Percentiles rank a stretch among this genome's conserved stretches.
Evolutionary conservation across 2,329 filamentous ascomycete genomes (phyloP).

Genomic region (Claviceps purpurea): DNA sequence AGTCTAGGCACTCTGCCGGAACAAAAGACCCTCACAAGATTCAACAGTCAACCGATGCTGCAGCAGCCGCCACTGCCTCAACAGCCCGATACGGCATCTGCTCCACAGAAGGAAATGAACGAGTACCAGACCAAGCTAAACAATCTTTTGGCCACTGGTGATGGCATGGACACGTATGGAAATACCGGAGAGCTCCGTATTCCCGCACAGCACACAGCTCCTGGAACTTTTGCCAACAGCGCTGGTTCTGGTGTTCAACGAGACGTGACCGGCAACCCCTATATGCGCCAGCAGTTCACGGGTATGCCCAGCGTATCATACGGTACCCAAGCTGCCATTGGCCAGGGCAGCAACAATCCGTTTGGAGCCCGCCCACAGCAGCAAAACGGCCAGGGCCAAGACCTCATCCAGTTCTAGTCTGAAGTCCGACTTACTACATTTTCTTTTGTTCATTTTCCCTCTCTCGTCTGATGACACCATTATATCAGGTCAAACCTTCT

Average conservation of each 20-base stretch:
- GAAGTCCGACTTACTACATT: not conserved
- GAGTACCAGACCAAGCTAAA: constrained; percentile 69
- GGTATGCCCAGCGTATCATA: constrained; percentile 54
- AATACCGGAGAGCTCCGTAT: constrained; percentile 95
- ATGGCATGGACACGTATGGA: constrained; percentile 93
- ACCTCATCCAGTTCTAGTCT: constrained; percentile 49
- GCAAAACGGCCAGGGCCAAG: constrained; percentile 36
- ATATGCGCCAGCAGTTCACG: constrained; percentile 72
- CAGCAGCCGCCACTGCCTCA: constrained; percentile 30
- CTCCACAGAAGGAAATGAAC: constrained; percentile 39
- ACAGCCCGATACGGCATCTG: constrained; percentile 19
- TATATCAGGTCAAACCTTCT: not conserved
- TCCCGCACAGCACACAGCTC: constrained; percentile 89
- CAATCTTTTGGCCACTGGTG: constrained; percentile 68
- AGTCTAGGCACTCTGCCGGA: constrained; percentile 67
- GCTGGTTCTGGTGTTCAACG: constrained; percentile 68
- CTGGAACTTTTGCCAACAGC: constrained; percentile 92
- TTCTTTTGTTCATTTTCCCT: not conserved
- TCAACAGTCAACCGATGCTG: constrained; percentile 38
- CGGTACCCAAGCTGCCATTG: constrained; percentile 37
- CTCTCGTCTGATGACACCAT: not conserved
- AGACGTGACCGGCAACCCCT: constrained; percentile 76
- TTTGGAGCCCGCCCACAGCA: constrained; percentile 40
- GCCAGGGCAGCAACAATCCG: constrained; percentile 40
- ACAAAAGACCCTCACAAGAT: constrained; percentile 58